Base-by-base conservation (phyloP, 805 yeast species). In the Teunomyces barrocoloradensis region DNA sequence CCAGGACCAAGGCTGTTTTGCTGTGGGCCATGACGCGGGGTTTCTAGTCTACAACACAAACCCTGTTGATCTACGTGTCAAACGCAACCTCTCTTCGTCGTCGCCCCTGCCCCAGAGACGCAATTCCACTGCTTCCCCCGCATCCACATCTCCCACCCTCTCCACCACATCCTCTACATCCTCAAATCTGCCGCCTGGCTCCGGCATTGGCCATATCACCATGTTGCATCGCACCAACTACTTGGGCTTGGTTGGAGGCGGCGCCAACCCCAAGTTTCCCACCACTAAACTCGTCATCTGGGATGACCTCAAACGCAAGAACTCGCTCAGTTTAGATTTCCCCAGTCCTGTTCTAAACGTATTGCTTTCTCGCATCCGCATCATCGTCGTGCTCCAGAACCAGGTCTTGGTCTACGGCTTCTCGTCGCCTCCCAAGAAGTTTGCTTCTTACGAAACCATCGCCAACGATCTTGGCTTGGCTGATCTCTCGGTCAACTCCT, bases 201-300 rank as follows among this genome's bases (percentile, higher is more conserved):
- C 71, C 3, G 97, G 97, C 0, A 82, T 91, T 21, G 96, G 94
- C 1, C 71, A 76, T 29, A 81, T 87, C 2, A 73, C 84, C 39
- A 89, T 92, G 96, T 81, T 92, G 5, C 87, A 89, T 62, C 78
- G 97, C 37, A 90, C 97, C 0, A 92, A 92, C 67, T 91, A 90
- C 61, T 75, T 92, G 45, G 96, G 92, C 0, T 68, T 94, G 37
- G 88, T 90, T 0, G 97, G 97, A 1, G 97, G 97, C 13, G 97
- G 97, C 1, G 75, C 78, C 52, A 77, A 77, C 49, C 97, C 97
- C 18, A 76, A 80, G 51, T 88, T 81, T 58, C 87, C 96, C 1
- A 75, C 80, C 54, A 89, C 88, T 67, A 87, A 87, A 63, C 79
- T 90, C 33, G 77, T 89, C 30, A 84, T 92, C 13, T 94, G 97